Percentiles rank a stretch among this genome's conserved stretches.
These are phyloP conservation scores for Zygosaccharomyces pseudobailii DNA, from an alignment of 1,139 yeast species.

Conservation along the genomic window DNA sequence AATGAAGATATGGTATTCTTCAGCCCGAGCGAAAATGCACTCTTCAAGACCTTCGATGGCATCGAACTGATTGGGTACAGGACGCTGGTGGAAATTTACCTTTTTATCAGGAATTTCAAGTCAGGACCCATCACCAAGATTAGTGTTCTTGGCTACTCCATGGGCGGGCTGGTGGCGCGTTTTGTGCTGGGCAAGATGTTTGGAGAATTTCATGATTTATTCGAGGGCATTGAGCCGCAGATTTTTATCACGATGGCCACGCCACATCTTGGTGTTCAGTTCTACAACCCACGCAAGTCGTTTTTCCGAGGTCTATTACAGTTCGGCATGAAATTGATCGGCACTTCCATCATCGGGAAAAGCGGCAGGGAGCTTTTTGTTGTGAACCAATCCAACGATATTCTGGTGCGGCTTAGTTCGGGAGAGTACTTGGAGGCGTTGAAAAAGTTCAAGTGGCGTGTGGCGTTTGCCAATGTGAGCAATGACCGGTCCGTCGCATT, in stretches of 20 bases:
- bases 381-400: slow-evolving; percentile 38
- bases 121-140: slow-evolving; percentile 39
- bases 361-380: slow-evolving; percentile 73
- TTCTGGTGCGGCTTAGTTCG: slow-evolving; percentile 50
- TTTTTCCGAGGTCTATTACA: slow-evolving; percentile 38
- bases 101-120: slow-evolving; percentile 40
- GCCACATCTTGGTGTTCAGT: slow-evolving; percentile 77
- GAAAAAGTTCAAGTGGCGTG: slow-evolving; percentile 49
- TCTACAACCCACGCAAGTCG: slow-evolving; percentile 30
- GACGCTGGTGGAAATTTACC: slow-evolving; percentile 60
- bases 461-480: slow-evolving; percentile 65
- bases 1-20: slow-evolving; percentile 47
- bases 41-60: slow-evolving; percentile 84
- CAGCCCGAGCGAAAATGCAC: slow-evolving; percentile 65
- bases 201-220: slow-evolving; percentile 43
- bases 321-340: slow-evolving; percentile 50
- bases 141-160: slow-evolving; percentile 50
- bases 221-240: slow-evolving; percentile 56
- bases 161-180: slow-evolving; percentile 53
- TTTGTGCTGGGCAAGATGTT: slow-evolving; percentile 58
- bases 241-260: slow-evolving; percentile 81
- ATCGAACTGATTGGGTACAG: slow-evolving; percentile 65
- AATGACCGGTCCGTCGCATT: slow-evolving; percentile 67
- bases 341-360: slow-evolving; percentile 61
- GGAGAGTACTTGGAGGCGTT: slow-evolving; percentile 53